A percentile compares a stretch with the other conserved stretches of the same genome.
Evolutionary conservation across 2,329 filamentous ascomycete genomes (phyloP).

Genomic region (Cadophora malorum): DNA sequence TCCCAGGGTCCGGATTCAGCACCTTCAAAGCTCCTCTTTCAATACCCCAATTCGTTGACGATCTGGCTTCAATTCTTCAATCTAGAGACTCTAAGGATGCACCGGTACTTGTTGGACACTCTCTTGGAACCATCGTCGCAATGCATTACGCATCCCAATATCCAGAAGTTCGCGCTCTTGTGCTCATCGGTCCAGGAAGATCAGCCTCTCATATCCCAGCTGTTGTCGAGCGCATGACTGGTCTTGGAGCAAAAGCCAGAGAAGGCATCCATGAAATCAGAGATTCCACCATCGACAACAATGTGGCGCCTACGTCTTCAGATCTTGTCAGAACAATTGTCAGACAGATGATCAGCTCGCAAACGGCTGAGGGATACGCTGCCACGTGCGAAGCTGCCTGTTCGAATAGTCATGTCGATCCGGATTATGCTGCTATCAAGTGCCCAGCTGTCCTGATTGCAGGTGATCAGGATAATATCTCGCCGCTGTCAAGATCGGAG

Average conservation of each 20-base stretch:
- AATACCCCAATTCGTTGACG: constrained; percentile 31
- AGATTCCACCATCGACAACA: constrained; percentile 42
- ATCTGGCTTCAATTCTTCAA: constrained; percentile 29
- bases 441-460: constrained; percentile 44
- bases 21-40: constrained; percentile 31
- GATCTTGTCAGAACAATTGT: constrained; percentile 39
- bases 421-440: constrained; percentile 44
- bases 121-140: constrained; percentile 47
- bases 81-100: constrained; percentile 17
- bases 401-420: constrained; percentile 43
- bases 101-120: constrained; percentile 46
- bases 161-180: constrained; percentile 41
- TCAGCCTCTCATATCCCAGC: constrained; percentile 43
- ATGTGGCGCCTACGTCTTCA: constrained; percentile 42
- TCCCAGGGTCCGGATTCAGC: constrained; percentile 33
- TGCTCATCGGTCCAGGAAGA: constrained; percentile 45
- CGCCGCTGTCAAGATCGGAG: constrained; percentile 40
- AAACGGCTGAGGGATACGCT: constrained; percentile 45
- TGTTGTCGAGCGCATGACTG: constrained; percentile 45
- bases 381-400: constrained; percentile 45
- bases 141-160: constrained; percentile 47
- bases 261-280: constrained; percentile 43
- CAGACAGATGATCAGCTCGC: constrained; percentile 43
- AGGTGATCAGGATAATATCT: constrained; percentile 45
- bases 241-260: constrained; percentile 41